Conservation (phyloP, 2,329 filamentous ascomycete genomes). For the Phaeomoniella chlamydospora region DNA sequence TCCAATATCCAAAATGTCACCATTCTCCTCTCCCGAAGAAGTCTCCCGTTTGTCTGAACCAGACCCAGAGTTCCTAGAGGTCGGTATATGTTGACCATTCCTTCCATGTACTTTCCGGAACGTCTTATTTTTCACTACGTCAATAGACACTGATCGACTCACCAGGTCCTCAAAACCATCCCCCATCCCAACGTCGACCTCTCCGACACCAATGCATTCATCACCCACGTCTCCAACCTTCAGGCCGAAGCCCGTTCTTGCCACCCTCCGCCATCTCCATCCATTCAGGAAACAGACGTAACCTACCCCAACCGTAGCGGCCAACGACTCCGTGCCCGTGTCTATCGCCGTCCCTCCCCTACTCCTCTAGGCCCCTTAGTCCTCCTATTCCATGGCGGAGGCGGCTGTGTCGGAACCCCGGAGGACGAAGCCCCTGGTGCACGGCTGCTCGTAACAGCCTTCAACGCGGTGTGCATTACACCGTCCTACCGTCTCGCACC, state of each 20-base stretch:
- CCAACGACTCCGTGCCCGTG: constrained; percentile 10
- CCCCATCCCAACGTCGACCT: constrained; percentile 8
- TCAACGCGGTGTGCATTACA: constrained; percentile 8
- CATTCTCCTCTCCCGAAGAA: constrained; percentile 10
- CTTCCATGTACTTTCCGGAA: no score
- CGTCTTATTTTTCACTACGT: neutral
- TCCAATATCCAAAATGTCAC: no score
- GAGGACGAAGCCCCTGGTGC: constrained; percentile 11
- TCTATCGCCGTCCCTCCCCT: constrained; percentile 9
- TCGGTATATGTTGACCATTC: constrained; percentile 9
- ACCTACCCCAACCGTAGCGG: constrained; percentile 12
- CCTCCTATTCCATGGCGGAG: constrained; percentile 13
- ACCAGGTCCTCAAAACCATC: constrained; percentile 9
- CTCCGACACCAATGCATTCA: constrained; percentile 7
- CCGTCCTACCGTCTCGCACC: constrained; percentile 10
- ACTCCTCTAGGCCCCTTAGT: constrained; percentile 9
- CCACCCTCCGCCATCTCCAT: constrained; percentile 8
- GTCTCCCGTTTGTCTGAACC: constrained; percentile 13
- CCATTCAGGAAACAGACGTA: constrained; percentile 7
- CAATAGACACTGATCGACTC: neutral
- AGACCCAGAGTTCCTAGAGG: constrained; percentile 15
- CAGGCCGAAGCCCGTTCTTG: constrained; percentile 4
- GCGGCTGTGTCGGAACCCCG: constrained; percentile 12
- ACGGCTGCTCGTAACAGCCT: constrained; percentile 10
- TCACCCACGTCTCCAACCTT: constrained; percentile 6